A percentile compares a stretch with the other conserved stretches of the same genome.
These are phyloP conservation scores for Puccinia triticina DNA, from an alignment of 1,284 basidiomycete genomes.

Conservation along the genomic window DNA sequence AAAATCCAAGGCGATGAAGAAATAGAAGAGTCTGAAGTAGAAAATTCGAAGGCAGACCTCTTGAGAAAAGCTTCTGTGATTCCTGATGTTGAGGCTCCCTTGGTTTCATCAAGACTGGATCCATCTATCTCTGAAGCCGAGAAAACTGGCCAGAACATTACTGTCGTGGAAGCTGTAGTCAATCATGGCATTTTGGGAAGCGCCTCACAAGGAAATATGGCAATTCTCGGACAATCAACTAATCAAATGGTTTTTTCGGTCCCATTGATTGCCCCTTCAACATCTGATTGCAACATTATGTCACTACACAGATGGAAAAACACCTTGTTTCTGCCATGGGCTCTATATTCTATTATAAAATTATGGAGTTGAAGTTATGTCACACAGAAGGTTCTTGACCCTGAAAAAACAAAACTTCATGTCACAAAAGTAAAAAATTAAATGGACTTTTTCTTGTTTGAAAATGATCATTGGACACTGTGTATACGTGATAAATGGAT, in stretches of 20 bases:
- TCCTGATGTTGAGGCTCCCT: background rate
- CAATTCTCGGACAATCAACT: constrained; percentile 1
- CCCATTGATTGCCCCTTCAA: constrained; percentile 12
- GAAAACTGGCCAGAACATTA: background rate
- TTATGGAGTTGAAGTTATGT: background rate
- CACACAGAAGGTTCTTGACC: background rate
- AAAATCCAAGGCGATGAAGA: background rate
- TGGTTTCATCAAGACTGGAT: background rate
- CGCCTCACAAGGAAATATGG: background rate
- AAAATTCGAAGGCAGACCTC: background rate
- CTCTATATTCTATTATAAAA: background rate
- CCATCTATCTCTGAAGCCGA: background rate
- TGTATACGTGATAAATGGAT: too few relatives aligned
- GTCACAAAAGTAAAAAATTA: background rate
- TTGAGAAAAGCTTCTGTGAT: background rate
- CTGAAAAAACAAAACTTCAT: too few relatives aligned
- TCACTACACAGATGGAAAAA: background rate
- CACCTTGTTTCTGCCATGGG: background rate
- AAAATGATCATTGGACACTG: too few relatives aligned
- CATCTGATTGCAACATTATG: background rate
- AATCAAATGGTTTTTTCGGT: constrained; percentile 19
- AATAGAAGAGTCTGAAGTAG: background rate
- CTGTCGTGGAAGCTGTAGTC: background rate
- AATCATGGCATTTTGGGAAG: background rate
- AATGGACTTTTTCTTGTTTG: background rate